A percentile compares a stretch with the other conserved stretches of the same genome.
Conservation (phyloP, 2,329 filamentous ascomycete genomes). For the Colletotrichum scovillei region DNA sequence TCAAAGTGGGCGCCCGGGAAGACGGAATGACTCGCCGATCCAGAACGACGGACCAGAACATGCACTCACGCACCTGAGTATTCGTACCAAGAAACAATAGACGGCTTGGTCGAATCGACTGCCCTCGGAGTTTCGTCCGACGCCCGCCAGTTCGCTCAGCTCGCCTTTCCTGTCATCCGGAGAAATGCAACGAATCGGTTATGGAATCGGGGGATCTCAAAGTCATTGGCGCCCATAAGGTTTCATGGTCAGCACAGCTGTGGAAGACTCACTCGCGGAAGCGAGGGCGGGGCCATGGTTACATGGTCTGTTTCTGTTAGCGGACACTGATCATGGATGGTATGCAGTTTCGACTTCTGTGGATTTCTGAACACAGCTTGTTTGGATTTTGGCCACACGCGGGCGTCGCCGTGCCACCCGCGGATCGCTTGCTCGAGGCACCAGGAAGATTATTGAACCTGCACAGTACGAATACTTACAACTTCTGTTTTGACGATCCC, state of each 20-base stretch:
- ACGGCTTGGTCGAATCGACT: neutral
- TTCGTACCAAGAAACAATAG: neutral
- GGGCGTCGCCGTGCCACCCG: neutral
- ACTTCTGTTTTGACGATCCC: neutral
- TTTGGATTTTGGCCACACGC: neutral
- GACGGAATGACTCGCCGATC: slow-evolving; percentile 19
- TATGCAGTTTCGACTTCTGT: neutral
- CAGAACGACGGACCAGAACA: neutral
- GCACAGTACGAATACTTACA: neutral
- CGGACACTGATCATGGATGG: neutral
- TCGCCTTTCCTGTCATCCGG: neutral
- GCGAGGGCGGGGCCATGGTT: slow-evolving; percentile 17
- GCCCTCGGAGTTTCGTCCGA: slow-evolving; percentile 7
- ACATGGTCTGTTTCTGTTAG: neutral
- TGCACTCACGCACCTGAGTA: neutral
- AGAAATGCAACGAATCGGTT: neutral
- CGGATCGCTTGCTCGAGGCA: neutral
- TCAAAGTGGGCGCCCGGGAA: neutral
- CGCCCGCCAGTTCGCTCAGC: neutral
- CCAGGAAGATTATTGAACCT: neutral
- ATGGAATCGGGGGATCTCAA: neutral
- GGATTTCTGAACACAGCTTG: neutral
- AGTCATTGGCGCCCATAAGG: slow-evolving; percentile 1
- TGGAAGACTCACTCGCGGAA: neutral
- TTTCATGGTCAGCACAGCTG: slow-evolving; percentile 15